Evolutionary conservation across 2,329 filamentous ascomycete species (phyloP), one percentile per base, ranked within the genome.

Genomic region (Domatiomyces globalis): DNA sequence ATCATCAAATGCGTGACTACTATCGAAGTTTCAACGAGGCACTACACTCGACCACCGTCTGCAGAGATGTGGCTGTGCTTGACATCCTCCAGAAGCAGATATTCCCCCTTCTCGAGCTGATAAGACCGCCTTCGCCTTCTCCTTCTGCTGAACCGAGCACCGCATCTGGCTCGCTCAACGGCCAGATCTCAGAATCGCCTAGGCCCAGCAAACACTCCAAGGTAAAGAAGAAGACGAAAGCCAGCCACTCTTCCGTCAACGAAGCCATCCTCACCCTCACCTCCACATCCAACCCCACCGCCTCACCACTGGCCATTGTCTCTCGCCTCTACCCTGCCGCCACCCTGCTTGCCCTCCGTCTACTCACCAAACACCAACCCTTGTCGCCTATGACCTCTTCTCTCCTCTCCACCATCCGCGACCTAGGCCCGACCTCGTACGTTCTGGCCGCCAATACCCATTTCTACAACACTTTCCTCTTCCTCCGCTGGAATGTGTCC

Each of bases 391-490:
- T 70, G 20, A 64, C 68, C 49, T 55, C 63, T n/a, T 62, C 69
- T 51, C 65, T 73, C 48, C 66, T 69, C 9, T 60, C 67, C 8
- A 64, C 61, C 0, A 67, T 73, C 54, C 67, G 66, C 50, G 59
- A 63, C 1, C 64, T 69, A 4, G 71, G 71, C 8, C 64, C 66
- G 2, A 61, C 64, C 12, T 69, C 67, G n/a, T 63, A 68, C 19
- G 60, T 72, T n/a, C 63, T 73, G 4, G 71, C 68, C 10, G 64
- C 66, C 12, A 69, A 66, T 6, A 63, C 64, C 1, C 62, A 61
- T 1, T 64, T 73, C 19, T 73, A 69, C 59, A 71, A 72, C 54
- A 69, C 71, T 43, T 58, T 72, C 53, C 64, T 73, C 27, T 61
- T 63, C 42, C 67, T 69, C 52, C 62, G 66, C 52, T 73, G 71